Percentiles rank a stretch among this genome's conserved stretches.
Conservation (phyloP, 2,329 filamentous ascomycete species). For the Xylaria polymorpha region DNA sequence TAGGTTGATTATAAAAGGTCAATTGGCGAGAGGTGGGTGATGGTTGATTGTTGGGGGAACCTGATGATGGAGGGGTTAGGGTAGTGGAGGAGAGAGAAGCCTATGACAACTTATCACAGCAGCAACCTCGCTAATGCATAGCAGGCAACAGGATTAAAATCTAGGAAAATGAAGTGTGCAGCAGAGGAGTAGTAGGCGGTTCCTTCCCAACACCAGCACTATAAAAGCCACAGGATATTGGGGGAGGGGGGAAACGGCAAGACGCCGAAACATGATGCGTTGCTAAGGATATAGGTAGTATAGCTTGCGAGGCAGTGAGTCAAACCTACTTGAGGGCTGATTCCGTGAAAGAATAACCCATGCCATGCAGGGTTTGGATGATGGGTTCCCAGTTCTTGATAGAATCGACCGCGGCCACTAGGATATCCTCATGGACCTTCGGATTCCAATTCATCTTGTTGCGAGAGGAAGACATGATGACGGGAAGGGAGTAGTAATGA, state of each 20-base stretch:
- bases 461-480: conserved; percentile 21
- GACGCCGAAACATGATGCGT: too few species aligned
- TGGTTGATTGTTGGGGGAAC: background rate
- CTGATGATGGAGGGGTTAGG: background rate
- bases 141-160: too few species aligned
- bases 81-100: background rate
- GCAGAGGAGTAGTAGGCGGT: background rate
- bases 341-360: conserved; percentile 31
- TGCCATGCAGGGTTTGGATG: conserved; percentile 25
- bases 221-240: background rate
- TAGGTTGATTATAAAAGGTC: background rate
- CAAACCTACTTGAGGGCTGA: conserved; percentile 36
- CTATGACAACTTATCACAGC: background rate
- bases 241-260: too few species aligned
- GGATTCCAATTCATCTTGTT: conserved; percentile 27
- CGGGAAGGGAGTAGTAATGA: background rate
- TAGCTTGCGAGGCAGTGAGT: background rate
- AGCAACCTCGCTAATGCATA: background rate
- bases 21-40: background rate
- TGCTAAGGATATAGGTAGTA: background rate
- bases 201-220: background rate
- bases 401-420: conserved; percentile 20
- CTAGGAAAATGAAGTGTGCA: too few species aligned
- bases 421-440: conserved; percentile 36
- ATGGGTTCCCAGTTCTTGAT: conserved; percentile 24